Percentiles rank a stretch among this genome's conserved stretches.
phyloP scores from a whole-genome alignment of 1,284 basidiomycete species.

The Peniophora sp. region DNA sequence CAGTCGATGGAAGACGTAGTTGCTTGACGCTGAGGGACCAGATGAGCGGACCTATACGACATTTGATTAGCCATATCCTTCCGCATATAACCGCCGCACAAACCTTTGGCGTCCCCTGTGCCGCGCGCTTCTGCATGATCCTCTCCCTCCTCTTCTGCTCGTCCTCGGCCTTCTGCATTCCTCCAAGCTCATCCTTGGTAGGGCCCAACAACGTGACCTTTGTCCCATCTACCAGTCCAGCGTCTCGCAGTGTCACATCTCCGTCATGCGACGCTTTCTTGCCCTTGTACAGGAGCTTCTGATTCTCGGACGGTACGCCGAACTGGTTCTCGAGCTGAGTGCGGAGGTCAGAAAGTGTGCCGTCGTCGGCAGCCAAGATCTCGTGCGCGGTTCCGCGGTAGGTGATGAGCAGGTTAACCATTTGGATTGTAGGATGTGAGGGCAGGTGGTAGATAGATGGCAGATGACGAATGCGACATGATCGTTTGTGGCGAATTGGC shows the following conservation, averaged over 20 bases:
- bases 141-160: conserved; percentile 47
- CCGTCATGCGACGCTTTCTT: conserved; percentile 35
- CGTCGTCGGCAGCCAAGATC: conserved; percentile 35
- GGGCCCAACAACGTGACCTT: conserved; percentile 65
- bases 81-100: conserved; percentile 10
- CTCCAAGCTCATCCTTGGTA: conserved; percentile 47
- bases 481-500: too few relatives aligned
- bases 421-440: neutral
- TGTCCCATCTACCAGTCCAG: conserved; percentile 51
- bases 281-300: conserved; percentile 69
- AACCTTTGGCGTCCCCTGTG: conserved; percentile 56
- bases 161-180: conserved; percentile 45
- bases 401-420: neutral
- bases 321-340: conserved; percentile 51
- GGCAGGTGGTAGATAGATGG: neutral
- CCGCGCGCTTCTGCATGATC: conserved; percentile 50
- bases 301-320: conserved; percentile 49
- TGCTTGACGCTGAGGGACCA: conserved; percentile 25
- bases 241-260: conserved; percentile 34
- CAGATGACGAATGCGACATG: neutral
- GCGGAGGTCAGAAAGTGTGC: conserved; percentile 37
- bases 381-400: neutral
- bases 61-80: neutral
- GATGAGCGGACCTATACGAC: conserved; percentile 48
- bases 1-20: conserved; percentile 56